phyloP scores from a whole-genome alignment of 257 asterid species.

The Solanum raphanifolium region DNA sequence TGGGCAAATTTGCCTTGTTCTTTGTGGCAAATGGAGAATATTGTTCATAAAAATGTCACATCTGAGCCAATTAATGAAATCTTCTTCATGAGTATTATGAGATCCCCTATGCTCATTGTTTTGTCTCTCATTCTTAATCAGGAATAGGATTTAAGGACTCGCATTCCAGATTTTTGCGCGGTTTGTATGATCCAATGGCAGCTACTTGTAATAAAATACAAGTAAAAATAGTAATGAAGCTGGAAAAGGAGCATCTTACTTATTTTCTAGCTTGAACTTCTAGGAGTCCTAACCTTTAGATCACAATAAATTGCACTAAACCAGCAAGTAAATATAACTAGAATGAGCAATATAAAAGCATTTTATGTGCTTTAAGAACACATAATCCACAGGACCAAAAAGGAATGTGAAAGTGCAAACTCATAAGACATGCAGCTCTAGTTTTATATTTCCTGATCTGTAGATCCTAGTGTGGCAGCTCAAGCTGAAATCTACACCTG shows the following conservation, averaged over 20 bases:
- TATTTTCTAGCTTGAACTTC: background rate
- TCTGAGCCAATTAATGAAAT: background rate
- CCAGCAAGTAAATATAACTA: background rate
- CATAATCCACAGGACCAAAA: background rate
- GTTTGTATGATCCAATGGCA: background rate
- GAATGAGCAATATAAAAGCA: background rate
- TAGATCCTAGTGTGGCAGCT: background rate
- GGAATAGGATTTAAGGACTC: background rate
- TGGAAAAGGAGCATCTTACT: background rate
- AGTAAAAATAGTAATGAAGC: background rate
- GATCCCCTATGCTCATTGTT: background rate
- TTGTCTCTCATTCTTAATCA: background rate
- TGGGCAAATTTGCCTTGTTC: slow-evolving; percentile 8
- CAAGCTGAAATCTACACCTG: background rate
- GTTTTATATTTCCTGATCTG: background rate
- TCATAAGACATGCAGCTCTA: background rate
- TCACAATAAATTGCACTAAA: background rate
- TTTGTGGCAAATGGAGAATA: background rate
- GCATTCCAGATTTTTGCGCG: background rate
- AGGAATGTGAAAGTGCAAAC: background rate
- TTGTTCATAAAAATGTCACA: background rate
- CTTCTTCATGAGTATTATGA: background rate
- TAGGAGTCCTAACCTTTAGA: background rate
- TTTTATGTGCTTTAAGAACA: background rate
- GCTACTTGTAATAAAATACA: background rate